A percentile compares a stretch with the other conserved stretches of the same genome.
Conservation (phyloP, 805 yeast genomes). For the Wickerhamomyces canadensis region DNA sequence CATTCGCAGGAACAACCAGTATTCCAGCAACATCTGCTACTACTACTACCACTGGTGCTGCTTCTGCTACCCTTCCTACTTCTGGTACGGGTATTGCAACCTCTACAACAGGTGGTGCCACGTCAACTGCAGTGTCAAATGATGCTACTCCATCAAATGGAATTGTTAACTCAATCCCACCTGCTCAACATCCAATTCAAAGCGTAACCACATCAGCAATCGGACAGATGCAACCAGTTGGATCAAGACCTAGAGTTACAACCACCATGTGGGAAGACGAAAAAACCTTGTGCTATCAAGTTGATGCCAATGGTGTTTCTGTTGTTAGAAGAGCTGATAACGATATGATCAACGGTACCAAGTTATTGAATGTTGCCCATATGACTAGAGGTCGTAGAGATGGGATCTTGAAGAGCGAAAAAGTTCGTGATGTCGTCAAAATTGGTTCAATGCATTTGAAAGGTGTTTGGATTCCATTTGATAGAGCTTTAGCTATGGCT, state of each 20-base stretch:
- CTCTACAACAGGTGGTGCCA: conserved; percentile 13
- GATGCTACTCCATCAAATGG: conserved; percentile 11
- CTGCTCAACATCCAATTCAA: conserved; percentile 7
- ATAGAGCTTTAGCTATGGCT: conserved; percentile 76
- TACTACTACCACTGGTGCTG: conserved; percentile 1
- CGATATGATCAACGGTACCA: conserved; percentile 83
- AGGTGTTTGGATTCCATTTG: conserved; percentile 90
- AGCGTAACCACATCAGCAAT: conserved; percentile 14
- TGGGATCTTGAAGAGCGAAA: conserved; percentile 75
- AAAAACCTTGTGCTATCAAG: conserved; percentile 78
- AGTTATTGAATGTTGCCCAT: conserved; percentile 74
- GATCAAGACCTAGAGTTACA: conserved; percentile 53
- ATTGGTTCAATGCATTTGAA: conserved; percentile 84
- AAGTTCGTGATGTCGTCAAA: conserved; percentile 73
- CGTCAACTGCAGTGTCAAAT: conserved; percentile 12
- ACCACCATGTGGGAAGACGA: conserved; percentile 93
- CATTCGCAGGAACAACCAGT: conserved; percentile 5
- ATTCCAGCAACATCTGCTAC: conserved; percentile 11
- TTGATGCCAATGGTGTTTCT: conserved; percentile 73
- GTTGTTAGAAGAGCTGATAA: conserved; percentile 83
- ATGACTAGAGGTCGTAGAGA: conserved; percentile 87
- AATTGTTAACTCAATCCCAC: conserved; percentile 1
- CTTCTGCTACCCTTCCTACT: conserved; percentile 1
- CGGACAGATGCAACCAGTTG: conserved; percentile 26
- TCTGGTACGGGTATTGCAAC: conserved; percentile 1